These are phyloP conservation scores for Dactylella cylindrospora DNA, from an alignment of 2,329 filamentous ascomycete genomes.

Conservation along the genomic window DNA sequence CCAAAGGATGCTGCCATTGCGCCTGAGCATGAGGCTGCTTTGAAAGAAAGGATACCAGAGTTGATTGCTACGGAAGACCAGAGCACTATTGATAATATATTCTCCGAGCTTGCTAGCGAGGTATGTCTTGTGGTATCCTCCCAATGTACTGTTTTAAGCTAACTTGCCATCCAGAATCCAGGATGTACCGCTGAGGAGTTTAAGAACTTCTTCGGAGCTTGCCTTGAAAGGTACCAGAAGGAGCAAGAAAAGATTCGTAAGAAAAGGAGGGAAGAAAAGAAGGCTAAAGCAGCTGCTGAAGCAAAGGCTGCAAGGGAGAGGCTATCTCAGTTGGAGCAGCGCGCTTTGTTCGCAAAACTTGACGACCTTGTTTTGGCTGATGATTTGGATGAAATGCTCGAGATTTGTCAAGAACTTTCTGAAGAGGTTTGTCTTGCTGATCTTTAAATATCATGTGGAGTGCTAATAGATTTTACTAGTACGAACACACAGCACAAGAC, in stretches of 20 bases:
- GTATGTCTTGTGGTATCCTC: background rate
- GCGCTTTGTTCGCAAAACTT: conserved; percentile 9
- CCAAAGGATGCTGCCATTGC: no score
- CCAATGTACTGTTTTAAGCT: background rate
- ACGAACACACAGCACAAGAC: conserved; percentile 10
- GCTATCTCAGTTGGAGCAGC: background rate
- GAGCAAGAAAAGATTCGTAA: conserved; percentile 6
- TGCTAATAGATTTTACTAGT: background rate
- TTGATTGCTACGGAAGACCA: background rate
- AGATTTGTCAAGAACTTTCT: conserved; percentile 12
- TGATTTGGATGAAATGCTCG: conserved; percentile 16
- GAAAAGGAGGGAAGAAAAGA: background rate
- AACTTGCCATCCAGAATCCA: conserved; percentile 2
- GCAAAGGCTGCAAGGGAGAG: background rate
- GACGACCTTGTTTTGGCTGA: conserved; percentile 17
- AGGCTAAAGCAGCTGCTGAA: background rate
- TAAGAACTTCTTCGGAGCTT: conserved; percentile 8
- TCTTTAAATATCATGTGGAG: background rate
- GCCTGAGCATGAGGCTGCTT: conserved; percentile 4
- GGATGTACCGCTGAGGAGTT: conserved; percentile 11
- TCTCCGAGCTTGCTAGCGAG: conserved; percentile 7
- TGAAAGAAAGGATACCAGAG: conserved; percentile 2
- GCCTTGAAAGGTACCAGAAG: no score
- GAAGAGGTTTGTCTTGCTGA: conserved; percentile 13
- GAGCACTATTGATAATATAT: conserved; percentile 5